Conservation (phyloP, 371 early-diverging fungal species). For the Zopfochytrium polystomum region DNA sequence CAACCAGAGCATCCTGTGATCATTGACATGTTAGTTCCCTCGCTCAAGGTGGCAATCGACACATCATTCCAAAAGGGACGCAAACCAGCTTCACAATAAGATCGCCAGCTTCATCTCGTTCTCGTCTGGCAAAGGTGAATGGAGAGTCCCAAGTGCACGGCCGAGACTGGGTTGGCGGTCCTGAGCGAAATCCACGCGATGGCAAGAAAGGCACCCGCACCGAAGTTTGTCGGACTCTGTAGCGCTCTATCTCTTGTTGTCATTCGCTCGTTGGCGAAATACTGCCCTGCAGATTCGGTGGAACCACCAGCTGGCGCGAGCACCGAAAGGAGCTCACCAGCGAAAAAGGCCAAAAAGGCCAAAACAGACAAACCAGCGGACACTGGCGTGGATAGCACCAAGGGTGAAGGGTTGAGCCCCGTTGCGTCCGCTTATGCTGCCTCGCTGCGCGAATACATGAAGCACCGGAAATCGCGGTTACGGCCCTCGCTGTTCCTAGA, state of each 20-base stretch:
- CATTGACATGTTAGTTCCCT: slow-evolving; percentile 64
- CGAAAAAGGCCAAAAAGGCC: slow-evolving; percentile 15
- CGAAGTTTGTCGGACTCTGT: slow-evolving; percentile 43
- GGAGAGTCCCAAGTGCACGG: slow-evolving; percentile 61
- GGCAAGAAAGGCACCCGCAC: slow-evolving; percentile 32
- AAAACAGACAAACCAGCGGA: slow-evolving; percentile 3
- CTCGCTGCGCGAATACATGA: slow-evolving; percentile 63
- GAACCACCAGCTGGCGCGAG: slow-evolving; percentile 2
- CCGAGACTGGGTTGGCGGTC: slow-evolving; percentile 51
- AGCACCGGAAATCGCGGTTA: slow-evolving; percentile 64
- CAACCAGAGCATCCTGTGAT: slow-evolving; percentile 70
- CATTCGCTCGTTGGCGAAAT: slow-evolving; percentile 21
- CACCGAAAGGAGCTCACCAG: background rate
- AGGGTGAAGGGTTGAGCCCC: slow-evolving; percentile 8
- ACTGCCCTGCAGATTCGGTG: slow-evolving; percentile 3
- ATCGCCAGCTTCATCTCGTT: slow-evolving; percentile 68
- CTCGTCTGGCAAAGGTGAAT: slow-evolving; percentile 59
- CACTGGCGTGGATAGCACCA: background rate
- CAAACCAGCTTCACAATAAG: slow-evolving; percentile 50
- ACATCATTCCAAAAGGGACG: too few species aligned
- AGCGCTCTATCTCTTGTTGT: slow-evolving; percentile 33
- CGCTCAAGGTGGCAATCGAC: slow-evolving; percentile 59
- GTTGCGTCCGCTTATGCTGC: slow-evolving; percentile 31
- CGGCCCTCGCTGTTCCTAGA: slow-evolving; percentile 63
- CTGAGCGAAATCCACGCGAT: slow-evolving; percentile 68